phyloP scores from a whole-genome alignment of 2,329 filamentous ascomycete species.

The Cladophialophora exuberans region DNA sequence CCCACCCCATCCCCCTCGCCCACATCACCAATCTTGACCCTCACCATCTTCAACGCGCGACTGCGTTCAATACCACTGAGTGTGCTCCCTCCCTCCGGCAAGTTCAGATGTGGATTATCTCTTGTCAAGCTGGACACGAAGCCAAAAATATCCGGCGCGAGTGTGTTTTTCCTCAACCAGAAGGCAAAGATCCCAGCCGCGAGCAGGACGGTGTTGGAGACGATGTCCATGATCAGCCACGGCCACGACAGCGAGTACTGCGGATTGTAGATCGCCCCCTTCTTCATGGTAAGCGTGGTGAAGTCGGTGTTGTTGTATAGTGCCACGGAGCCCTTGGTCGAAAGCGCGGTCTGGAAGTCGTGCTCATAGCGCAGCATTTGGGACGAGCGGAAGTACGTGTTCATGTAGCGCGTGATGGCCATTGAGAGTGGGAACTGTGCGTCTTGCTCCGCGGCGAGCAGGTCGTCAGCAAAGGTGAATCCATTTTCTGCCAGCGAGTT shows the following conservation, averaged over 20 bases:
- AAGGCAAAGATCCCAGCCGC: conserved; percentile 6
- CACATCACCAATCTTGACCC: conserved; percentile 13
- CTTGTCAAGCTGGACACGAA: conserved; percentile 10
- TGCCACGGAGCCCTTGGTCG: background rate
- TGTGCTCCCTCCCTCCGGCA: conserved; percentile 10
- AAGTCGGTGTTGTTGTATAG: conserved; percentile 7
- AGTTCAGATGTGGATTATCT: conserved; percentile 7
- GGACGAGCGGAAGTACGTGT: conserved; percentile 21
- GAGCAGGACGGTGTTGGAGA: conserved; percentile 16
- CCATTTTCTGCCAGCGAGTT: background rate
- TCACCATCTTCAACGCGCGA: conserved; percentile 4
- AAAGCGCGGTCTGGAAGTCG: background rate
- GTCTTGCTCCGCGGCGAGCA: background rate
- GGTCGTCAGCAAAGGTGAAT: background rate
- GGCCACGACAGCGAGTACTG: conserved; percentile 19
- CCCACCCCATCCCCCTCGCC: background rate
- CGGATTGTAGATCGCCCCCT: conserved; percentile 19
- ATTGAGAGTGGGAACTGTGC: conserved; percentile 1
- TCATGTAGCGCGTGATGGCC: conserved; percentile 17
- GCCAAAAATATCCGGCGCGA: conserved; percentile 18
- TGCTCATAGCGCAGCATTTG: conserved; percentile 9
- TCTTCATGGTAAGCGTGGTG: background rate
- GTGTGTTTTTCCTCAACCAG: conserved; percentile 17
- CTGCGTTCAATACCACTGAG: conserved; percentile 6
- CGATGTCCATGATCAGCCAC: conserved; percentile 19